Evolutionary conservation across 75 land plant genomes (phyloP).

Genomic region (Cryptomeria japonica): DNA sequence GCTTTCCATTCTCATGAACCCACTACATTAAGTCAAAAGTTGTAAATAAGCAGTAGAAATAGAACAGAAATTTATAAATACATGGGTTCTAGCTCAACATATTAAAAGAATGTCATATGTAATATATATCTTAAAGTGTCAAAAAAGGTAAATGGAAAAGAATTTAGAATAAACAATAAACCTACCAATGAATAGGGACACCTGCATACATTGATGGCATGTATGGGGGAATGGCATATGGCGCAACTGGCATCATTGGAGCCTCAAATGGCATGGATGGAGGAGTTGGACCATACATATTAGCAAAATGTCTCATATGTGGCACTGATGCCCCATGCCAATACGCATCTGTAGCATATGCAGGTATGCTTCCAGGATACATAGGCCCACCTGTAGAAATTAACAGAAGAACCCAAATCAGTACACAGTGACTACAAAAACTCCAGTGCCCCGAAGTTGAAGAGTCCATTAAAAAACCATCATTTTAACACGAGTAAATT

Average conservation of each 20-base stretch:
- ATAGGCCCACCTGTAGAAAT: constrained; percentile 39
- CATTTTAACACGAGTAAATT: not conserved
- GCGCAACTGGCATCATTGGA: constrained; percentile 47
- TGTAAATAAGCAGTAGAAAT: not conserved
- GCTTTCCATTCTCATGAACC: constrained; percentile 33
- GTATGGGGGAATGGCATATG: constrained; percentile 53
- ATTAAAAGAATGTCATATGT: not conserved
- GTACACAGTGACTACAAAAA: not conserved
- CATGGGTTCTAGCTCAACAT: not conserved
- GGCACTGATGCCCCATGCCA: constrained; percentile 58
- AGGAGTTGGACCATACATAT: constrained; percentile 47
- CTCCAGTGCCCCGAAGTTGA: not conserved
- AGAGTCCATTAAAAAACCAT: not conserved
- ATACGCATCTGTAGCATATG: constrained; percentile 46
- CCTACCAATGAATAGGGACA: constrained; percentile 55
- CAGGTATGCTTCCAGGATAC: constrained; percentile 44
- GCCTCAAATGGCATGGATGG: constrained; percentile 58
- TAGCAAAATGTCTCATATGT: constrained; percentile 37
- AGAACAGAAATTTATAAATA: not conserved
- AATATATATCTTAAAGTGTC: not conserved
- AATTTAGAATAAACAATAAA: not conserved
- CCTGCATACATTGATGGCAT: constrained; percentile 66
- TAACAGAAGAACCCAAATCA: not conserved
- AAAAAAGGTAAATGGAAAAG: constrained; percentile 5
- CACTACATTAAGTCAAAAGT: constrained; percentile 20